These are phyloP conservation scores for Metschnikowia santaceciliae DNA, from an alignment of 805 yeast species.

Conservation along the genomic window DNA sequence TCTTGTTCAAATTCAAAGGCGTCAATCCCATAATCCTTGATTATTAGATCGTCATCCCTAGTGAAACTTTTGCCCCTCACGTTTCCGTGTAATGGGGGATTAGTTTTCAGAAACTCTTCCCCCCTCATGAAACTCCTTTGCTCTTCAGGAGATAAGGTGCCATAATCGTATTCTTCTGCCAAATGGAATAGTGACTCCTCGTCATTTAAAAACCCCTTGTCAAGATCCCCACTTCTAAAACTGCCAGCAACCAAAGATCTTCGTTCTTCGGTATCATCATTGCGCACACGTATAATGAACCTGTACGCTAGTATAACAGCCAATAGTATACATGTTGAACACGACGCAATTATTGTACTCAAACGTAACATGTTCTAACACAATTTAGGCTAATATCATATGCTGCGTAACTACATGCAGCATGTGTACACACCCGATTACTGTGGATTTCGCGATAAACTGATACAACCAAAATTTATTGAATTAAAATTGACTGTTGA, in stretches of 20 bases:
- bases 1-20: constrained; percentile 43
- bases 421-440: not conserved
- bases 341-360: not conserved
- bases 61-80: constrained; percentile 32
- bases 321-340: not conserved
- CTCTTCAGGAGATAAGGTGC: constrained; percentile 38
- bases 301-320: not conserved
- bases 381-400: not conserved
- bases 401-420: not conserved
- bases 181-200: constrained; percentile 33
- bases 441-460: not conserved
- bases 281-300: not conserved
- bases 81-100: constrained; percentile 32
- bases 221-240: constrained; percentile 22
- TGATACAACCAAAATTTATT: not conserved
- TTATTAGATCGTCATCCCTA: constrained; percentile 25
- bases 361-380: not conserved
- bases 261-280: not conserved
- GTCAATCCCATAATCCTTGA: constrained; percentile 35
- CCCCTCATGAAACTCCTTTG: constrained; percentile 34
- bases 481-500: not conserved
- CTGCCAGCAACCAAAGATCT: constrained; percentile 3
- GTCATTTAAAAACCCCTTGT: constrained; percentile 38
- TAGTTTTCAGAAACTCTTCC: constrained; percentile 28
- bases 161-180: constrained; percentile 36